phyloP scores from a whole-genome alignment of 2,329 filamentous ascomycete genomes.

The Venturia aucupariae region DNA sequence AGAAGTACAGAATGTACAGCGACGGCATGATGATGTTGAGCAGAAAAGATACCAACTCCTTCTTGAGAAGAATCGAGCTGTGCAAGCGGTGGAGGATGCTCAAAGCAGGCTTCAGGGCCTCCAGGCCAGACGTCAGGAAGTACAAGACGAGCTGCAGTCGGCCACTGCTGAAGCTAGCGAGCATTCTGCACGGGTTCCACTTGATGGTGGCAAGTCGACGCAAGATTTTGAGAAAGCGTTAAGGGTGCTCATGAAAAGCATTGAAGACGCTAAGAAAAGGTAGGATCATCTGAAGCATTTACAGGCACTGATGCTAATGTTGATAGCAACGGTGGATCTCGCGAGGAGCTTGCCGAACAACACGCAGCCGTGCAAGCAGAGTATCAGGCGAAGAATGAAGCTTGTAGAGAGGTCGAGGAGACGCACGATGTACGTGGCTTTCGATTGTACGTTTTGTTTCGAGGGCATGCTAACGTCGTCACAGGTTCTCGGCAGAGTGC shows the following conservation, averaged over 20 bases:
- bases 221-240: slow-evolving; percentile 25
- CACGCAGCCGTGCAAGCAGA: slow-evolving; percentile 24
- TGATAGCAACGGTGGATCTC: slow-evolving; percentile 20
- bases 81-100: slow-evolving; percentile 26
- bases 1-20: slow-evolving; percentile 22
- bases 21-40: slow-evolving; percentile 19
- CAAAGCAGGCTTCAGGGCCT: slow-evolving; percentile 24
- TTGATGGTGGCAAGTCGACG: slow-evolving; percentile 24
- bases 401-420: slow-evolving; percentile 26
- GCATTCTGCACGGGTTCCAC: slow-evolving; percentile 21
- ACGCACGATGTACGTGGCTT: background rate
- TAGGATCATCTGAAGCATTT: slow-evolving; percentile 11
- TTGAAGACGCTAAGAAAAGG: slow-evolving; percentile 23
- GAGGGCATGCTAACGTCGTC: background rate
- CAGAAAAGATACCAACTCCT: slow-evolving; percentile 28
- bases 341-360: slow-evolving; percentile 22
- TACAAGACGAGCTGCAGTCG: slow-evolving; percentile 21
- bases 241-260: slow-evolving; percentile 23
- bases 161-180: slow-evolving; percentile 6
- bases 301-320: background rate
- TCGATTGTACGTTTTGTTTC: background rate
- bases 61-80: slow-evolving; percentile 33
- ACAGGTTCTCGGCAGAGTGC: slow-evolving; percentile 48
- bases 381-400: slow-evolving; percentile 21
- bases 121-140: slow-evolving; percentile 22